These are phyloP conservation scores for Knufia petricola DNA, from an alignment of 2,329 filamentous ascomycete species.

Conservation along the genomic window DNA sequence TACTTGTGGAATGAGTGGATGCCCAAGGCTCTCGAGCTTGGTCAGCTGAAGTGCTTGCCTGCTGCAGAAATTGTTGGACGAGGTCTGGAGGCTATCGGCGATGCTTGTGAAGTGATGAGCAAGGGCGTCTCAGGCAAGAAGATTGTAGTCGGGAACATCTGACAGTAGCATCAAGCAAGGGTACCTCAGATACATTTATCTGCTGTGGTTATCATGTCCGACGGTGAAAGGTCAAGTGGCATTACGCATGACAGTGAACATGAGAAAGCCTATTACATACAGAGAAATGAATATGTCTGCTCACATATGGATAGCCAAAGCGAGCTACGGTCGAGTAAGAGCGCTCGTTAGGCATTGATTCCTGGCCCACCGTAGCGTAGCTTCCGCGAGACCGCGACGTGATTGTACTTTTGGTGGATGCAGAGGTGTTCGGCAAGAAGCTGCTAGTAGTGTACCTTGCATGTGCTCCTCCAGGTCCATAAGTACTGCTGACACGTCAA, in stretches of 20 bases:
- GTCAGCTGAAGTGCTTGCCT: slow-evolving; percentile 8
- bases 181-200: too few relatives aligned
- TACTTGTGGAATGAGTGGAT: slow-evolving; percentile 6
- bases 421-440: neutral
- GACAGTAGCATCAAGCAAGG: neutral
- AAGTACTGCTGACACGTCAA: too few relatives aligned
- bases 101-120: neutral
- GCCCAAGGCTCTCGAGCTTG: neutral
- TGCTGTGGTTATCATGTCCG: too few relatives aligned
- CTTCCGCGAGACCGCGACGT: too few relatives aligned
- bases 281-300: too few relatives aligned
- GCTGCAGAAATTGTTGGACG: neutral
- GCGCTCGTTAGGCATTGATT: too few relatives aligned
- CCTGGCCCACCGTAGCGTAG: too few relatives aligned
- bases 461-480: neutral
- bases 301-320: too few relatives aligned
- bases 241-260: too few relatives aligned
- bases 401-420: neutral
- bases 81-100: neutral
- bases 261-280: too few relatives aligned
- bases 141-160: neutral
- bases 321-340: too few relatives aligned
- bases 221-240: too few relatives aligned
- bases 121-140: slow-evolving; percentile 7
- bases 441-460: neutral